Base-by-base conservation (phyloP, 257 asterid genomes). In the Capsicum rhomboideum region DNA sequence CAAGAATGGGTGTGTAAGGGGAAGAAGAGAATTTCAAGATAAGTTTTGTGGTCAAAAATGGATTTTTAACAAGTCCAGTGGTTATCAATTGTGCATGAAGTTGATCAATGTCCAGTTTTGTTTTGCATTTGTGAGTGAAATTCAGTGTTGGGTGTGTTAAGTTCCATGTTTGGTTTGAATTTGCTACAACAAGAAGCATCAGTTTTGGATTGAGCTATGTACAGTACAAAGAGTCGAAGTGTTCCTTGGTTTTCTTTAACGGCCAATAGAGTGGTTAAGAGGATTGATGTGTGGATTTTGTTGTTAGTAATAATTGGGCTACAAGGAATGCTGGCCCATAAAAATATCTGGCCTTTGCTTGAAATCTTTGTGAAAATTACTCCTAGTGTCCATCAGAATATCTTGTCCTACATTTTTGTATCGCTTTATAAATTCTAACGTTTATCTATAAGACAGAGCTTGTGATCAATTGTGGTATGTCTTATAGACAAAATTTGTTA, bases 11-110 rank as follows among this genome's bases (percentile, higher is more conserved):
- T 56, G 80, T 85, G 82, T 90, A 87, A 16, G 83, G 88, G 54
- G 95, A 89, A 29, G 89, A 90, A 10, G 88, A 87, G 82, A 91
- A 88, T 17, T 84, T 86, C 83, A 91, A 88, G 86, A 95, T 90
- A 58, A 92, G 82, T 78, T 92, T 93, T 49, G 92, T 88, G 67
- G 93, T 86, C 28, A 92, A 80, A 10, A 84, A 20, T n/a, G 88
- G 85, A 86, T 88, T 89, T 56, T 83, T 89, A 29, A 92, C 64
- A 50, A 93, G 90, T 78, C 98, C 97, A 6, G 98, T 91, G 40
- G 96, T 91, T 77, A 93, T 85, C 63, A 95, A 81, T 82, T 86
- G 92, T 28, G 96, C 91, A 79, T 90, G 98, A 53, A 95, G 18
- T 87, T 92, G 97, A 66, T 88, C 86, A 0, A 93, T 84, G 20